Evolutionary conservation across 805 yeast genomes (phyloP), one percentile per base, ranked within the genome.

Genomic region (Jamesozyma spencerorum): DNA sequence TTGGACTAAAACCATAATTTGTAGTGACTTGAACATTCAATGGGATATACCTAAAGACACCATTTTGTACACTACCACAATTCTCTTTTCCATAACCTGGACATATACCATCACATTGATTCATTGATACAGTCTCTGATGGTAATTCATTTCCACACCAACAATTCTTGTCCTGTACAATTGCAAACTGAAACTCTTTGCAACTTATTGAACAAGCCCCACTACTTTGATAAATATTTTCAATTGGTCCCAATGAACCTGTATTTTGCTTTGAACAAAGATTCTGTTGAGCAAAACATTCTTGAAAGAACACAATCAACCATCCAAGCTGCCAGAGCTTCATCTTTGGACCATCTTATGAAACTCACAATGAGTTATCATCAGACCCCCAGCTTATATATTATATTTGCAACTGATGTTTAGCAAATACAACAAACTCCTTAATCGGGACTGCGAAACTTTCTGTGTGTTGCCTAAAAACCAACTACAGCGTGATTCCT

Each of bases 141-240:
- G 62, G 61, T 11, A 34, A 37, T 1, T 34, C 10, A 28, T 56
- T 45, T 1, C 54, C 39, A 34, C 62, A 57, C 61, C 61, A 56
- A 42, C 62, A 57, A 19, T 47, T 30, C 15, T 35, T 19, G 7
- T 43, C 48, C 39, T 56, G 59, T 12, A 57, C 45, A 3, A 57
- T 43, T 5, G 60, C 62, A 31, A 6, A 31, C 19, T 35, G 24
- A 42, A 49, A 53, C 1, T 52, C 57, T 1, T 26, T 28, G 28
- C 60, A 55, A 13, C 37, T 40, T 12, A 39, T 33, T 27, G 53
- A 47, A 39, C 60, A 55, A 37, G 43, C 36, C 13, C 40, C 39
- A 6, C 36, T 33, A 28, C 44, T 40, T 19, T 45, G 48, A 19
- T n/a, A 45, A 18, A 15, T 37, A 26, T 44, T 13, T 22, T 34